These are phyloP conservation scores for Lolium multiflorum DNA, from an alignment of 176 grass and related monocot genomes.

Conservation along the genomic window DNA sequence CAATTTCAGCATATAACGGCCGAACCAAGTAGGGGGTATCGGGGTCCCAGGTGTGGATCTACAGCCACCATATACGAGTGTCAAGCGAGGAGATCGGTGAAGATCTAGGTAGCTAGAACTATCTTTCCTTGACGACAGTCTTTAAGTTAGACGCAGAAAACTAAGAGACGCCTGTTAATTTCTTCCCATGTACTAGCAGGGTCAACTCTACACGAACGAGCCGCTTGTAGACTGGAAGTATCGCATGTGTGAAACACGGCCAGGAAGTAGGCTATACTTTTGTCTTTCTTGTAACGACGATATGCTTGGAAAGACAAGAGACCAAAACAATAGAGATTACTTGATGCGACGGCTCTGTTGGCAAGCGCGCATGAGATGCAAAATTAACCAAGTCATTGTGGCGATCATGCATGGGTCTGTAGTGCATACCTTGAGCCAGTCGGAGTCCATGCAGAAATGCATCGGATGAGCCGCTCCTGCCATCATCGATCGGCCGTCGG, in stretches of 20 bases:
- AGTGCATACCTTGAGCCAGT: conserved; percentile 84
- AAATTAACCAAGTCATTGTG: neutral
- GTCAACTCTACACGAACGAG: conserved; percentile 7
- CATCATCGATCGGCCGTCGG: conserved; percentile 47
- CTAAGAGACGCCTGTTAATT: neutral
- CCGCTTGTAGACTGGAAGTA: neutral
- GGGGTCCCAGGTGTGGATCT: neutral
- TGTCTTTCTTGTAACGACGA: neutral
- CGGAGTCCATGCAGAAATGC: conserved; percentile 89
- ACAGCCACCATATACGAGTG: neutral
- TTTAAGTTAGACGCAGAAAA: neutral
- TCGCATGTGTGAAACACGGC: neutral
- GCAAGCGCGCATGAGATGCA: neutral
- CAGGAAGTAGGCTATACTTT: neutral
- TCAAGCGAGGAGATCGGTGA: neutral
- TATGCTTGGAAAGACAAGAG: neutral
- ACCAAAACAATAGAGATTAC: neutral
- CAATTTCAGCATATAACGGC: neutral
- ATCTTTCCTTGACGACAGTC: neutral
- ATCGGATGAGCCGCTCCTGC: conserved; percentile 61
- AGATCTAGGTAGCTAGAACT: neutral
- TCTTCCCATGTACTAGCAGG: neutral
- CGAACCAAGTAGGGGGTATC: neutral
- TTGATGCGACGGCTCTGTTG: neutral
- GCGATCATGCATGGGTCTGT: neutral